These are phyloP conservation scores for Allium fistulosum DNA, from an alignment of 106 monocot species.

Conservation along the genomic window DNA sequence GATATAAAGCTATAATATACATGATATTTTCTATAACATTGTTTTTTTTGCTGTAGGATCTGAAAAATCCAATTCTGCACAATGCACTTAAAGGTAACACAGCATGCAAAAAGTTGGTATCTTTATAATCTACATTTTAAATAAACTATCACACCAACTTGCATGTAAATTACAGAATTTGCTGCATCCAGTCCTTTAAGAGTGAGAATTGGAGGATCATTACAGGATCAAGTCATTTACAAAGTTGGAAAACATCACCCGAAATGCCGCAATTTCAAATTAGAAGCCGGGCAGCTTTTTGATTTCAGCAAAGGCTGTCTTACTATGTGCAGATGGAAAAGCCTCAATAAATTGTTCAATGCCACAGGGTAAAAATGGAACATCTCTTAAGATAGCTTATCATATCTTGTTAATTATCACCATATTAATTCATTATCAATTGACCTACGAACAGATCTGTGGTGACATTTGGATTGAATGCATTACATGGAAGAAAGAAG, in stretches of 20 bases:
- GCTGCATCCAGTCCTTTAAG: conserved; percentile 10
- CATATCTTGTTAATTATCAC: not conserved
- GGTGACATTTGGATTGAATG: conserved; percentile 45
- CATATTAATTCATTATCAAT: not conserved
- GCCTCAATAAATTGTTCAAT: conserved; percentile 28
- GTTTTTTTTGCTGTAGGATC: conserved; percentile 27
- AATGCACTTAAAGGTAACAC: conserved; percentile 43
- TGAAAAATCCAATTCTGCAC: conserved; percentile 34
- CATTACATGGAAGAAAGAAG: conserved; percentile 20
- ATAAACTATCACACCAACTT: not conserved
- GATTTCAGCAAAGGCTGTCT: conserved; percentile 42
- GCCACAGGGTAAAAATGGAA: conserved; percentile 19
- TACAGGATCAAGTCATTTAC: conserved; percentile 46
- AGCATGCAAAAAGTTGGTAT: not conserved
- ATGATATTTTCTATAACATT: too few species aligned
- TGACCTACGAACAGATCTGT: conserved; percentile 21
- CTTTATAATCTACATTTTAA: not conserved
- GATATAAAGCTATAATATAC: too few species aligned
- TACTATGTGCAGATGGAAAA: conserved; percentile 34
- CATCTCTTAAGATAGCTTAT: not conserved
- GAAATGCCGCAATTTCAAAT: conserved; percentile 11
- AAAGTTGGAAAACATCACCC: conserved; percentile 10
- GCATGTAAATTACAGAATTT: conserved; percentile 24
- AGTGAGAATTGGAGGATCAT: conserved; percentile 46
- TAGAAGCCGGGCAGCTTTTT: conserved; percentile 9